Evolutionary conservation across 1,139 yeast species (phyloP).

Genomic region (Diutina scorzettiae): DNA sequence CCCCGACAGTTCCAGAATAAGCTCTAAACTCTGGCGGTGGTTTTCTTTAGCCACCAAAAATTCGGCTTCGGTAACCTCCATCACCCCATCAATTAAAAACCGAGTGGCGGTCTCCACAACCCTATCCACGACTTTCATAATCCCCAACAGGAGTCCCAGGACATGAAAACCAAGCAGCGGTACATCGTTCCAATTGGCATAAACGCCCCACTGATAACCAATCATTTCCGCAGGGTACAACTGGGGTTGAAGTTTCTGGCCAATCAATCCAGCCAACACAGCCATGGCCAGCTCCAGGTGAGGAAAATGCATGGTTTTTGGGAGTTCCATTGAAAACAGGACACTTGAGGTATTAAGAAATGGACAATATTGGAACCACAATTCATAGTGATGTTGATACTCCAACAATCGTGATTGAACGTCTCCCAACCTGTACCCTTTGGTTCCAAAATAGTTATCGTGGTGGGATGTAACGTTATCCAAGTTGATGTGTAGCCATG

Average conservation of each 20-base stretch:
- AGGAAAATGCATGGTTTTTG: slow-evolving; percentile 17
- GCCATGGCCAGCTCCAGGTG: slow-evolving; percentile 32
- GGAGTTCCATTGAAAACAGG: slow-evolving; percentile 33
- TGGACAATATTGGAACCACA: slow-evolving; percentile 37
- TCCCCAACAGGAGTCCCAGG: slow-evolving; percentile 34
- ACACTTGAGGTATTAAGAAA: slow-evolving; percentile 12
- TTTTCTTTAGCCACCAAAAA: slow-evolving; percentile 16
- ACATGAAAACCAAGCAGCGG: slow-evolving; percentile 36
- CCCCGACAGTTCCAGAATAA: slow-evolving; percentile 13
- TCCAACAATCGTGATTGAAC: slow-evolving; percentile 11
- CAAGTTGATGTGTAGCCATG: slow-evolving; percentile 7
- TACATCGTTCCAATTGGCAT: slow-evolving; percentile 38
- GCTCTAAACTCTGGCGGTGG: background rate
- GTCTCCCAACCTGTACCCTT: slow-evolving; percentile 1
- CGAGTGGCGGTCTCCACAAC: slow-evolving; percentile 14
- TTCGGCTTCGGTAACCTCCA: slow-evolving; percentile 7
- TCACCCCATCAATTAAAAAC: slow-evolving; percentile 8
- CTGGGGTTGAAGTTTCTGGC: slow-evolving; percentile 20
- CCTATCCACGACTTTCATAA: slow-evolving; percentile 16
- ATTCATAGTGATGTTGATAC: slow-evolving; percentile 19
- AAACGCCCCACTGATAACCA: slow-evolving; percentile 43
- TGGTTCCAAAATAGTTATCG: slow-evolving; percentile 10
- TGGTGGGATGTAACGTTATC: background rate
- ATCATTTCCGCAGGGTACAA: slow-evolving; percentile 40
- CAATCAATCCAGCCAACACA: slow-evolving; percentile 34